Evolutionary conservation across 106 monocot species (phyloP).

Genomic region (Xerophyta viscosa): DNA sequence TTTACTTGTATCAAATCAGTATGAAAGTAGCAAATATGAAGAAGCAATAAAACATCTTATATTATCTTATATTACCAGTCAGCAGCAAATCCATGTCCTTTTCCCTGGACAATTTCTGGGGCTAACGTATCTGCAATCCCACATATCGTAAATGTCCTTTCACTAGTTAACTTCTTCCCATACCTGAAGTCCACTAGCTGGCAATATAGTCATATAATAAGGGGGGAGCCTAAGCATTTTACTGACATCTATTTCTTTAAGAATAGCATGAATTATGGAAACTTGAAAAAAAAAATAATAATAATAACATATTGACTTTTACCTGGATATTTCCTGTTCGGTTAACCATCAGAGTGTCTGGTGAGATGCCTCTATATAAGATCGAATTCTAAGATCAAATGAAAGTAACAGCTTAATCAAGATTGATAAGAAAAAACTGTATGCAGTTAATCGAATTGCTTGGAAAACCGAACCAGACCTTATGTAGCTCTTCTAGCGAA

Average conservation of each 20-base stretch:
- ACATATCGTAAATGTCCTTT: slow-evolving; percentile 90
- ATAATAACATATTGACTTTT: not conserved
- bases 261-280: too few species aligned
- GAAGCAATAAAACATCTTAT: too few species aligned
- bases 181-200: slow-evolving; percentile 90
- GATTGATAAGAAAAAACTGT: too few species aligned
- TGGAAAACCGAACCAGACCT: slow-evolving; percentile 30
- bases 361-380: slow-evolving; percentile 78
- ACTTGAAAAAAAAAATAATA: too few species aligned
- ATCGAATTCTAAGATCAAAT: slow-evolving; percentile 52
- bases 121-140: slow-evolving; percentile 81
- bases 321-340: slow-evolving; percentile 68
- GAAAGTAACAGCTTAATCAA: not conserved
- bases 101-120: slow-evolving; percentile 82
- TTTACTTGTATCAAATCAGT: not conserved
- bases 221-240: too few species aligned
- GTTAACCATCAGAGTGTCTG: slow-evolving; percentile 76
- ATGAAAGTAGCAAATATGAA: not conserved
- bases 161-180: slow-evolving; percentile 56
- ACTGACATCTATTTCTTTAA: too few species aligned
- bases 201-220: not conserved
- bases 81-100: slow-evolving; percentile 78
- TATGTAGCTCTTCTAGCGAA: slow-evolving; percentile 70
- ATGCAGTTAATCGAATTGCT: too few species aligned
- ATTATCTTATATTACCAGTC: slow-evolving; percentile 58